Conservation (phyloP, 179 eudicot genomes). For the Corrigiola litoralis region DNA sequence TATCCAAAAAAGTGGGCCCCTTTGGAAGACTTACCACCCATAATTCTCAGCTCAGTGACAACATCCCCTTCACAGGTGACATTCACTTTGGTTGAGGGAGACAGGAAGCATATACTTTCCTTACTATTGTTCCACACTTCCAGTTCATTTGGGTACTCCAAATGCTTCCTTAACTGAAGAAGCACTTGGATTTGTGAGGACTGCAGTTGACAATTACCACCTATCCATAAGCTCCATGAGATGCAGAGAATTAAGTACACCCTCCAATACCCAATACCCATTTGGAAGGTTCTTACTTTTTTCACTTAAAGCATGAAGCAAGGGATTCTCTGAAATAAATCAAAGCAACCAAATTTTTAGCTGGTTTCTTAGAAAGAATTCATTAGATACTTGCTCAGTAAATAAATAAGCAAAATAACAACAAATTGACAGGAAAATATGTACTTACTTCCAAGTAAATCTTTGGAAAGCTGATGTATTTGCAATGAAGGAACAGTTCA, state of each 20-base stretch:
- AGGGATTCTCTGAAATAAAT: neutral
- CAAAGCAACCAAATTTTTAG: neutral
- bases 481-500: neutral
- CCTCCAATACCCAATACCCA: conserved; percentile 25
- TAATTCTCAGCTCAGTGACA: conserved; percentile 66
- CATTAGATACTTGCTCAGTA: neutral
- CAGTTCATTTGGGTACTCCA: conserved; percentile 72
- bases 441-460: neutral
- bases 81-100: conserved; percentile 53
- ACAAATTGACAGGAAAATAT: neutral
- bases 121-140: conserved; percentile 48
- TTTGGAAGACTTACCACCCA: conserved; percentile 54
- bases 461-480: neutral
- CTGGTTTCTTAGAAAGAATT: neutral
- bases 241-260: conserved; percentile 32
- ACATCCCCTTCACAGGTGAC: conserved; percentile 64
- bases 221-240: conserved; percentile 39
- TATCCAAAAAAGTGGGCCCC: conserved; percentile 42
- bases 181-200: conserved; percentile 68
- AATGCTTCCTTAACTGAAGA: conserved; percentile 65
- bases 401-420: neutral
- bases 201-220: conserved; percentile 45
- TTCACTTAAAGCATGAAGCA: neutral
- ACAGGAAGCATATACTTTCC: conserved; percentile 42
- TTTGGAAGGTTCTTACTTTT: conserved; percentile 19